phyloP scores from a whole-genome alignment of 257 asterid genomes.

The Penstemon barbatus region DNA sequence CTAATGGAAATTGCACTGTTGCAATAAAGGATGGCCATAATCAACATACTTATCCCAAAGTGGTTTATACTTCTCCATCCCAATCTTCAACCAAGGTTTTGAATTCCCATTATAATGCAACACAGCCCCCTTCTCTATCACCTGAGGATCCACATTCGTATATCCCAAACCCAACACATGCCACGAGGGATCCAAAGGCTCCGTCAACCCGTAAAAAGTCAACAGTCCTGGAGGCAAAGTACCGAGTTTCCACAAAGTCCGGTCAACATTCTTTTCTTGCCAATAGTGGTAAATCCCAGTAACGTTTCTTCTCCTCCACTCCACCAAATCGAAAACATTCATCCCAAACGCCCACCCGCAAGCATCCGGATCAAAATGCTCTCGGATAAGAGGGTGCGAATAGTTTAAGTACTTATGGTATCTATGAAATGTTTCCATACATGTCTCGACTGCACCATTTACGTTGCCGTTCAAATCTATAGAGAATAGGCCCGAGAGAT shows the following conservation, averaged over 20 bases:
- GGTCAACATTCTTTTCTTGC: constrained; percentile 64
- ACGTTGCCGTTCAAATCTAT: constrained; percentile 57
- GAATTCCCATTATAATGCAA: constrained; percentile 69
- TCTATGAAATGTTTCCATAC: constrained; percentile 68
- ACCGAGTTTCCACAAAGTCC: constrained; percentile 69
- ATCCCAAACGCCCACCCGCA: constrained; percentile 76
- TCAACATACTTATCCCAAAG: constrained; percentile 63
- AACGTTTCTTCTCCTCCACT: constrained; percentile 60
- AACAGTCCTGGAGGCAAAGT: constrained; percentile 65
- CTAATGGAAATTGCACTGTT: constrained; percentile 57
- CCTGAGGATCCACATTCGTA: constrained; percentile 49
- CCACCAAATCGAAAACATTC: constrained; percentile 63
- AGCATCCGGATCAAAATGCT: constrained; percentile 67
- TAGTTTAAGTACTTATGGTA: constrained; percentile 66
- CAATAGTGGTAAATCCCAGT: constrained; percentile 66
- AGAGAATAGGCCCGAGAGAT: constrained; percentile 49
- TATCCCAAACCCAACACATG: constrained; percentile 70
- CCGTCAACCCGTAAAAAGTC: constrained; percentile 66
- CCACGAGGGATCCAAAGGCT: constrained; percentile 60
- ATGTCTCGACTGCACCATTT: constrained; percentile 67
- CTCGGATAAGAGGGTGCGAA: constrained; percentile 68
- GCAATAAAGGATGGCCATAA: constrained; percentile 55
- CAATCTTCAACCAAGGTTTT: constrained; percentile 72
- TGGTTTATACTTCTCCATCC: constrained; percentile 65
- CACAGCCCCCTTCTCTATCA: constrained; percentile 65